Conservation (phyloP, 306 rosid genomes). For the Vigna mungo region DNA sequence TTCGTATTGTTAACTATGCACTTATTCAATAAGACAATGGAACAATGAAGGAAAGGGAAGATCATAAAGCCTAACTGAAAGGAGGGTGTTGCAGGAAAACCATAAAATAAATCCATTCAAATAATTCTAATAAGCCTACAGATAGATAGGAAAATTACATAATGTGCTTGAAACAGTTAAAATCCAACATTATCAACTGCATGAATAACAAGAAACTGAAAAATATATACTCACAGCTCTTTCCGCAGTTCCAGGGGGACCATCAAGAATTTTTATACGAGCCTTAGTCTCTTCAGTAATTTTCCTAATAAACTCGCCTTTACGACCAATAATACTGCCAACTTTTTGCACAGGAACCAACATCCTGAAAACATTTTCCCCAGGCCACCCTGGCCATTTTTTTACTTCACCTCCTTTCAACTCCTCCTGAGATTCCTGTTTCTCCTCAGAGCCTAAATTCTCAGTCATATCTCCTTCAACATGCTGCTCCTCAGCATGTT, state of each 20-base stretch:
- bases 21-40: background rate
- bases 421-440: slow-evolving; percentile 49
- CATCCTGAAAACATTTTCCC: slow-evolving; percentile 96
- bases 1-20: background rate
- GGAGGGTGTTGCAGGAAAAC: background rate
- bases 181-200: slow-evolving; percentile 1
- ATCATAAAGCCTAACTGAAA: background rate
- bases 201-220: slow-evolving; percentile 14
- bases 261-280: slow-evolving; percentile 92
- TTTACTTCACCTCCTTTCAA: slow-evolving; percentile 62
- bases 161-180: slow-evolving; percentile 13
- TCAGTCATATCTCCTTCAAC: slow-evolving; percentile 50
- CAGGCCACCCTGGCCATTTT: slow-evolving; percentile 99
- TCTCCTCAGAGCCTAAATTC: slow-evolving; percentile 47
- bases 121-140: background rate
- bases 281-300: slow-evolving; percentile 95
- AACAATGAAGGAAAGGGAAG: background rate
- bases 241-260: slow-evolving; percentile 94
- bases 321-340: slow-evolving; percentile 97
- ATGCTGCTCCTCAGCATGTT: slow-evolving; percentile 50
- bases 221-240: slow-evolving; percentile 86
- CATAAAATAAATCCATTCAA: background rate
- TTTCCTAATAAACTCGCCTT: slow-evolving; percentile 94
- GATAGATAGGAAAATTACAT: slow-evolving; percentile 12
- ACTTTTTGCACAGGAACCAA: slow-evolving; percentile 92